These are phyloP conservation scores for Aspergillus pseudoterreus DNA, from an alignment of 2,329 filamentous ascomycete species.

Conservation along the genomic window DNA sequence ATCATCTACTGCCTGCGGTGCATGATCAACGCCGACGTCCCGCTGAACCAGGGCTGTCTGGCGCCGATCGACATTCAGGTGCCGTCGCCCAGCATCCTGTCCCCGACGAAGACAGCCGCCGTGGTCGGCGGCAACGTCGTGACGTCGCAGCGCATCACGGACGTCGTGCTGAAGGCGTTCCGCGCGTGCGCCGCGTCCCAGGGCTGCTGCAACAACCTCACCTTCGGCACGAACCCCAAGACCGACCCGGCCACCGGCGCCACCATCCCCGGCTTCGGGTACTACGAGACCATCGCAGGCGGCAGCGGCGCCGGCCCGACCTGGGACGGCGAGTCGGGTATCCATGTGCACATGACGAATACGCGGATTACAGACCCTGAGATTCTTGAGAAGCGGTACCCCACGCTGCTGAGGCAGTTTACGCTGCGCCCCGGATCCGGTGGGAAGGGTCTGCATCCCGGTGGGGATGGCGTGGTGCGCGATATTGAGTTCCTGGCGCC, in stretches of 20 bases:
- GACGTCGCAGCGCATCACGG: constrained; percentile 74
- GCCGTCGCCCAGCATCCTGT: constrained; percentile 65
- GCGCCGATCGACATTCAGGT: constrained; percentile 72
- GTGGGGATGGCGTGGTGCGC: constrained; percentile 72
- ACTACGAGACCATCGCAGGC: constrained; percentile 84
- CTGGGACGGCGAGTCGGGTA: constrained; percentile 73
- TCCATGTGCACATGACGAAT: constrained; percentile 86
- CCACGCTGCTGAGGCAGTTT: constrained; percentile 71
- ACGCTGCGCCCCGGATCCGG: constrained; percentile 62
- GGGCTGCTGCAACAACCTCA: constrained; percentile 80
- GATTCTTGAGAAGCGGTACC: constrained; percentile 76
- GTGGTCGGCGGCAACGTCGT: constrained; percentile 82
- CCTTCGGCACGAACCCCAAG: constrained; percentile 71
- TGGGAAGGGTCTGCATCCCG: constrained; percentile 63
- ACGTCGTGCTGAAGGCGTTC: constrained; percentile 79
- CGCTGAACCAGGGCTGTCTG: constrained; percentile 81
- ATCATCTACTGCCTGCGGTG: constrained; percentile 84
- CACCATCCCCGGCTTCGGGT: constrained; percentile 71
- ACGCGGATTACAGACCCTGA: constrained; percentile 81
- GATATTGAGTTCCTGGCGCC: constrained; percentile 83
- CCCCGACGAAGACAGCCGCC: constrained; percentile 70
- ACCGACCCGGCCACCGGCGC: constrained; percentile 55
- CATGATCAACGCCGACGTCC: constrained; percentile 76
- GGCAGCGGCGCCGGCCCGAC: constrained; percentile 71
- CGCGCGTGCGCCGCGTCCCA: constrained; percentile 73